Evolutionary conservation across 768 basidiomycete species (phyloP).

Genomic region (Tricholoma matsutake): DNA sequence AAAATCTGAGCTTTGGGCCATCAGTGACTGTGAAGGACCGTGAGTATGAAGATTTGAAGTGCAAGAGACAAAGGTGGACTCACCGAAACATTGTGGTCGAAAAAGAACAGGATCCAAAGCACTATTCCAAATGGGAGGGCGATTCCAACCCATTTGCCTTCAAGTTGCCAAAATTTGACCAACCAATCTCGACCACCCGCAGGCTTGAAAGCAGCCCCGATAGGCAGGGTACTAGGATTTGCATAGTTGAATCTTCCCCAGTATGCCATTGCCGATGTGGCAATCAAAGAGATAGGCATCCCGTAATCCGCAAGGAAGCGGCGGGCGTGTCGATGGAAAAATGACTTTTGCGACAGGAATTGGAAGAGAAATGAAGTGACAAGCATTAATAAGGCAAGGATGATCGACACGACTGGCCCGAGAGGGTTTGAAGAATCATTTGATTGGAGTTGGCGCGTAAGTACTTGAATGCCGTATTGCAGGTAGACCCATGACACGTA

Average conservation of each 20-base stretch:
- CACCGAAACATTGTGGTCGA: slow-evolving; percentile 92
- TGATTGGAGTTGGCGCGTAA: slow-evolving; percentile 64
- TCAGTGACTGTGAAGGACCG: slow-evolving; percentile 63
- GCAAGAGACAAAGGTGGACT: slow-evolving; percentile 23
- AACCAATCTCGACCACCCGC: slow-evolving; percentile 78
- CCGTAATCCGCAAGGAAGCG: slow-evolving; percentile 84
- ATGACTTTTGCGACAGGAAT: slow-evolving; percentile 53
- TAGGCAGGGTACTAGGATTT: slow-evolving; percentile 64
- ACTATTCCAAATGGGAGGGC: slow-evolving; percentile 88
- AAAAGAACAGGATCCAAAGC: slow-evolving; percentile 91
- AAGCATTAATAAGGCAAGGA: slow-evolving; percentile 77
- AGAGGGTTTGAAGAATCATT: slow-evolving; percentile 26
- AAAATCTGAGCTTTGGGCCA: slow-evolving; percentile 88
- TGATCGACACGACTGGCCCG: slow-evolving; percentile 60
- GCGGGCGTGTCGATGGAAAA: slow-evolving; percentile 73
- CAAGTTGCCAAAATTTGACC: slow-evolving; percentile 85
- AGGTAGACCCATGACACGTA: slow-evolving; percentile 90
- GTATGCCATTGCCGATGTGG: slow-evolving; percentile 74
- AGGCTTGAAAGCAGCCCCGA: slow-evolving; percentile 65
- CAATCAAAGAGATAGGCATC: slow-evolving; percentile 84
- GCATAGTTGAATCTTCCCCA: slow-evolving; percentile 75
- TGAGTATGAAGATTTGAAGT: neutral
- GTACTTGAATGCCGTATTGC: slow-evolving; percentile 85
- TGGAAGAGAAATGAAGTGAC: slow-evolving; percentile 73
- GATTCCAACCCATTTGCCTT: slow-evolving; percentile 85